Evolutionary conservation across 2,329 filamentous ascomycete species (phyloP), one percentile per base, ranked within the genome.

Genomic region (Trichoderma guizhouense): DNA sequence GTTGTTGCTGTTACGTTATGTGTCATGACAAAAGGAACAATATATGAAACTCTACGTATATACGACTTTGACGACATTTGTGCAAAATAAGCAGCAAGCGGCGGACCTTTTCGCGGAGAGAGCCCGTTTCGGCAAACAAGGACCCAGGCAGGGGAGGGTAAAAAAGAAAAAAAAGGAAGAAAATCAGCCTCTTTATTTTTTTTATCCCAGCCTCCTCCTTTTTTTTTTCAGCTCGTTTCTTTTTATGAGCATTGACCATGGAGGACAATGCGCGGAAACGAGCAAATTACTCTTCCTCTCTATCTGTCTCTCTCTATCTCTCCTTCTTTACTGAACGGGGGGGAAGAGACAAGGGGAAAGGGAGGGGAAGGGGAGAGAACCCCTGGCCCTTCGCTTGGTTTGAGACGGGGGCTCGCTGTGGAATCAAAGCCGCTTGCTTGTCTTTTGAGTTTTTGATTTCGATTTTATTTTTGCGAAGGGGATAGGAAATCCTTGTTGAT

Each of bases 31-130:
- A 60, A 68, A 69, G 66, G 66, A 69, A 36, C 66, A 69, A 69
- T 69, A 69, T 69, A 69, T 69, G 66, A 69, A 69, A 61, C 39
- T 69, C 66, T 43, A 69, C 66, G 66, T 69, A 69, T 69, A 69
- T 69, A 69, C 57, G 66, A 69, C 66, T 69, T 69, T 69, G 55
- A 69, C 66, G 66, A 69, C 66, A 69, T 69, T 62, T 69, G 66
- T 69, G 66, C 66, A 51, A 51, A 60, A 34, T 51, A 60, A 32
- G 30, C 36, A 53, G 55, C 28, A 53, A 53, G 51, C 66, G 21
- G 66, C 57, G 39, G 43, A 21, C n/a, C 15, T 43, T 62, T 47
- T 39, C 6, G 15, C 43, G 14, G 21, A 62, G 43, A 30, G 18
- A 30, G 28, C 8, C 8, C 5, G n/a, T 60, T 14, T 32, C 57